Base-by-base conservation (phyloP, 345 rosid genomes). In the Excoecaria cochinchinensis region DNA sequence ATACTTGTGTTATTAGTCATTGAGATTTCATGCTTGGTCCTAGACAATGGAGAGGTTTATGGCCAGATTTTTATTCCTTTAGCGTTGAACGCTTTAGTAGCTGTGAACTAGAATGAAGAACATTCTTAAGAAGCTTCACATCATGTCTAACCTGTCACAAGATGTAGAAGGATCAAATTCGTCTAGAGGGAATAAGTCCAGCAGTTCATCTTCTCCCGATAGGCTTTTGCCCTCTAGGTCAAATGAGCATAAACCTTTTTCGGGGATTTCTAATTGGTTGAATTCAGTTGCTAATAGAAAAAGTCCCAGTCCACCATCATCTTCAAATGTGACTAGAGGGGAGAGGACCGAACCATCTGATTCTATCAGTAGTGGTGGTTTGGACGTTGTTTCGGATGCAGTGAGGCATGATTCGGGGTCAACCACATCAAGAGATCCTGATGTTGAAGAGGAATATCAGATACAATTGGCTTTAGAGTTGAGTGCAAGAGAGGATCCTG, bases 401-500 rank as follows among this genome's bases (percentile, higher is more conserved):
- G 80, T 52, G 73, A 68, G 71, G 87, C 84, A 75, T 21, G 94
- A 86, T 82, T 87, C 90, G 12, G 92, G 81, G 77, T 88, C 91
- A 46, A 76, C 70, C 52, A 63, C 87, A 70, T 83, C 91, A 0
- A 90, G 87, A 81, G 95, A 91, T 89, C 92, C 97, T 79, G 90
- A 89, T 77, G 61, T 89, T 47, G 95, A 88, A 81, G 98, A 94
- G 81, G 97, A 92, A 82, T 92, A 86, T 85, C 98, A 94, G 82
- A 91, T 92, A 80, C 97, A 94, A 82, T 55, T 90, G 84, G 98
- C 98, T 80, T 72, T 94, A 74, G 97, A 94, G 84, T 76, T 94
- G 85, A 94, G 98, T 85, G 97, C 97, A 10, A 94, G 85, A 79
- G 98, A 94, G 88, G 98, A 94, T 84, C 98, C 98, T 70, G 98